phyloP scores from a whole-genome alignment of 1,284 basidiomycete genomes.

The Hypsizygus ulmarius region DNA sequence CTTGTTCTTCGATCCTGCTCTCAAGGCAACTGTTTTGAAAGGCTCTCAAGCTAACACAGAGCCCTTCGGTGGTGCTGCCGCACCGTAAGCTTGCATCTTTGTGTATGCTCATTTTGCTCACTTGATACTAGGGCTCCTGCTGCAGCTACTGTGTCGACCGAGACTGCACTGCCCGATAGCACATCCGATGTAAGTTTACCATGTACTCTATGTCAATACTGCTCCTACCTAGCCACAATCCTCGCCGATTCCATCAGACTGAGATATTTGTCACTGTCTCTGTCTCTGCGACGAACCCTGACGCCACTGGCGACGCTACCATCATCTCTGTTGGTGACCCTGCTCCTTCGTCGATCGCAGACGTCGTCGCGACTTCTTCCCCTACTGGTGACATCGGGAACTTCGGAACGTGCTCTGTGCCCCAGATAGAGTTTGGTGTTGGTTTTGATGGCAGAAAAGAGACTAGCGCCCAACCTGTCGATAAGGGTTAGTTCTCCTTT shows the following conservation, averaged over 20 bases:
- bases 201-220: slow-evolving; percentile 22
- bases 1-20: slow-evolving; percentile 58
- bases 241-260: slow-evolving; percentile 20
- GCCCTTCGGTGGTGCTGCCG: slow-evolving; percentile 38
- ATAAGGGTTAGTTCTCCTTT: slow-evolving; percentile 32
- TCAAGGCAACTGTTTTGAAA: slow-evolving; percentile 39
- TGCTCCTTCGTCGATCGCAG: not conserved
- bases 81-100: slow-evolving; percentile 13
- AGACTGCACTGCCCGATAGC: slow-evolving; percentile 15
- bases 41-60: slow-evolving; percentile 54
- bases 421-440: slow-evolving; percentile 57
- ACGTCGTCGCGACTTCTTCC: not conserved
- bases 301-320: slow-evolving; percentile 25
- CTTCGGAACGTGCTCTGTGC: slow-evolving; percentile 57
- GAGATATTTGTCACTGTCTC: slow-evolving; percentile 34
- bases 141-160: slow-evolving; percentile 15
- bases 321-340: slow-evolving; percentile 32
- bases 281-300: slow-evolving; percentile 26
- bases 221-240: too few species aligned
- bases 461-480: slow-evolving; percentile 50
- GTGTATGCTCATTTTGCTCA: slow-evolving; percentile 9
- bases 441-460: slow-evolving; percentile 61
- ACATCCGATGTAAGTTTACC: slow-evolving; percentile 12
- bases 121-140: slow-evolving; percentile 6
- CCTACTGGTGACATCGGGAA: slow-evolving; percentile 33